Evolutionary conservation across 2,329 filamentous ascomycete species (phyloP), one percentile per base, ranked within the genome.

Genomic region (Zasmidium cellare): DNA sequence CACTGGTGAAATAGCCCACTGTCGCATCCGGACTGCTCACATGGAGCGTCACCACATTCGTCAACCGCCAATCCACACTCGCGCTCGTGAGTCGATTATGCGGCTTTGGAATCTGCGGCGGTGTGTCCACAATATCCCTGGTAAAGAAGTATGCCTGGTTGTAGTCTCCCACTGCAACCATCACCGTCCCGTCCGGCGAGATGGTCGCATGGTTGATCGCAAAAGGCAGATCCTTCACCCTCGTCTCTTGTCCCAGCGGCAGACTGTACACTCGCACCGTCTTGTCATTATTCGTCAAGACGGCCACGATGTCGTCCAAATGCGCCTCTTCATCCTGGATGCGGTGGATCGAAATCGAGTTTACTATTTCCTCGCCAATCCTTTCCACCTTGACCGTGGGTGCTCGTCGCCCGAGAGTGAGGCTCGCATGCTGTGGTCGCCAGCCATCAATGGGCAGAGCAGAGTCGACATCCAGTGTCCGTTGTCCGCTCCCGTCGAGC

Each of bases 191-290:
- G 71, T 97, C 89, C 0, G 93, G 94, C 6, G 93, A 97, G 53
- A 99, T 87, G n/a, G 92, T 85, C 31, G 92, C 91, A 69, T 96
- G 91, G 69, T 99, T 99, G 78, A 97, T 93, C 63, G 87, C 89
- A 70, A 93, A 89, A 3, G 90, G 88, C 63, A 96, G 88, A 3
- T 84, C 81, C 53, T 97, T 78, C 46, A 87, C 82, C 55, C 90
- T 86, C 20, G 96, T 76, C 35, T 88, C 80, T 59, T 89, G 80
- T 14, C 86, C 84, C 53, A 87, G 84, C 24, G 84, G 80, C 19
- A 97, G 79, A 50, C 87, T 89, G 70, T 96, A 91, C n/a, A 97
- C 77, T 24, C 88, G 88, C 56, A 97, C 89, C 1, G 90, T 91
- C 71, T 87, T 88, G 76, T 97, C 94, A 72, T 99, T 99, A 76